phyloP scores from a whole-genome alignment of 2,329 filamentous ascomycete species.

The Xylaria polymorpha region DNA sequence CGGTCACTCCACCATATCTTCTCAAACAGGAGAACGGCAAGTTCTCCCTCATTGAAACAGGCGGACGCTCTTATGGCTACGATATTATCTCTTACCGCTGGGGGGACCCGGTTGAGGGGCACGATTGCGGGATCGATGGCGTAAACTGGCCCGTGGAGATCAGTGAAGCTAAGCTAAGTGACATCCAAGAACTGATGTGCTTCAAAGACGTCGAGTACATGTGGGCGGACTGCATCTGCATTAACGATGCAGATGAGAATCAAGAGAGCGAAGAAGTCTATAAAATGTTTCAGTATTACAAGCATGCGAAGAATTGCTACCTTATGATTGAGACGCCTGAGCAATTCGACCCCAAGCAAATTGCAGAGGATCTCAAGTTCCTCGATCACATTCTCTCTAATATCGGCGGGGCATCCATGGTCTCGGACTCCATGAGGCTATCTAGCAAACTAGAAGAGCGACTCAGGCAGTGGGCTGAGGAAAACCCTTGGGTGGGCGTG shows the following conservation, averaged over 20 bases:
- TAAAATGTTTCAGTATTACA: conserved; percentile 38
- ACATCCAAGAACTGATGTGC: conserved; percentile 33
- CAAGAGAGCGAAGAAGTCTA: conserved; percentile 32
- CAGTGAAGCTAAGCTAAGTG: conserved; percentile 19
- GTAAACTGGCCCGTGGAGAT: conserved; percentile 29
- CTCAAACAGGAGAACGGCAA: conserved; percentile 21
- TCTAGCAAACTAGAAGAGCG: conserved; percentile 37
- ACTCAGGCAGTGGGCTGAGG: conserved; percentile 31
- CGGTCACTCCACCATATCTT: conserved; percentile 26
- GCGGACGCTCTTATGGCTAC: conserved; percentile 15
- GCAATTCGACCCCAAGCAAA: conserved; percentile 48
- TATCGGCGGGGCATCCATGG: conserved; percentile 40
- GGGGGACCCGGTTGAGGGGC: conserved; percentile 16
- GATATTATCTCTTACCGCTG: conserved; percentile 36
- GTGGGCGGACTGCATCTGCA: conserved; percentile 38
- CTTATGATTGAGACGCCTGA: conserved; percentile 50
- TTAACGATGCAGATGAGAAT: conserved; percentile 28
- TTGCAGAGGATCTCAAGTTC: conserved; percentile 49
- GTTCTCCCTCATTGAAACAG: conserved; percentile 31
- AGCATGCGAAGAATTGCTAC: conserved; percentile 33
- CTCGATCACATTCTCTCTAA: conserved; percentile 54
- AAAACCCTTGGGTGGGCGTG: conserved; percentile 18
- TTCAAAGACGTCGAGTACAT: conserved; percentile 26
- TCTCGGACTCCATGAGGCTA: conserved; percentile 41
- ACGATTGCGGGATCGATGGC: conserved; percentile 17